phyloP scores from a whole-genome alignment of 148 eudicot species.

The Agrostemma githago region DNA sequence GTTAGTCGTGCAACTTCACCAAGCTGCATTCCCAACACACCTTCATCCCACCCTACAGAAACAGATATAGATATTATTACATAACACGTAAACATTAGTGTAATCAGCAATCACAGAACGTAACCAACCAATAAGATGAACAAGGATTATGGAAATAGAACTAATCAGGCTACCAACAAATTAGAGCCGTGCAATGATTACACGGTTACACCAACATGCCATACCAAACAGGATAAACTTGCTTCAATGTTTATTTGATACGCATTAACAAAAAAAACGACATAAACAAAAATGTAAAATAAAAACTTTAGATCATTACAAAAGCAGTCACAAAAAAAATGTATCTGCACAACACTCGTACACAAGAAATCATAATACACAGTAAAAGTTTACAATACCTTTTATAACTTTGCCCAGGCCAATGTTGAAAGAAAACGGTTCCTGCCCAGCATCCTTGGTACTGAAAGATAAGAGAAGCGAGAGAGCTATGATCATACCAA shows the following conservation, averaged over 20 bases:
- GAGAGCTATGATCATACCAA: background rate
- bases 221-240: too few species aligned
- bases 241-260: background rate
- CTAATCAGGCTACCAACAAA: background rate
- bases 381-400: constrained; percentile 36
- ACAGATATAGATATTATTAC: constrained; percentile 6
- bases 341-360: background rate
- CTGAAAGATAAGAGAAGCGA: constrained; percentile 30
- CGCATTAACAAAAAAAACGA: too few species aligned
- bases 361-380: background rate
- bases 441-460: constrained; percentile 86
- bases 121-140: background rate
- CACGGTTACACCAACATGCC: too few species aligned
- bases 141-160: background rate
- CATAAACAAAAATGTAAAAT: background rate
- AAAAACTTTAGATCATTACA: background rate
- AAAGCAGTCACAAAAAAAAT: background rate
- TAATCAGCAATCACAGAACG: background rate
- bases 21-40: constrained; percentile 89
- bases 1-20: constrained; percentile 85
- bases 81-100: background rate
- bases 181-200: background rate
- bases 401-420: constrained; percentile 77
- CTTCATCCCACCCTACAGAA: constrained; percentile 95
- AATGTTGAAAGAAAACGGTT: constrained; percentile 71